phyloP scores from a whole-genome alignment of 2,329 filamentous ascomycete species.

The Metarhizium rileyi region DNA sequence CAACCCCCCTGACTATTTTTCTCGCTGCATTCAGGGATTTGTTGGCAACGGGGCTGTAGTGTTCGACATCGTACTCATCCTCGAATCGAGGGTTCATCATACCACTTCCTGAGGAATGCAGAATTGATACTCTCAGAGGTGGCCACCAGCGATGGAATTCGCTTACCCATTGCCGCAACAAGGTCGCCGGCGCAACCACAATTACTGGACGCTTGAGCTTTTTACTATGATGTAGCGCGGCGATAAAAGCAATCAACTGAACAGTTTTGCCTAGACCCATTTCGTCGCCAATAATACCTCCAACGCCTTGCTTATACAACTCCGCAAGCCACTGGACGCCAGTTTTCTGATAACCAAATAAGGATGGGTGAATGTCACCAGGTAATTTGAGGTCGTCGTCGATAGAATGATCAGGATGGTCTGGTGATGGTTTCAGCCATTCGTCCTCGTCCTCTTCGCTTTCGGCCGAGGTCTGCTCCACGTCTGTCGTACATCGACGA shows the following conservation, averaged over 20 bases:
- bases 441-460: conserved; percentile 44
- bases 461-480: conserved; percentile 26
- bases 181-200: conserved; percentile 85
- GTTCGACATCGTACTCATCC: conserved; percentile 40
- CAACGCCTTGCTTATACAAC: conserved; percentile 78
- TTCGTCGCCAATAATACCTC: conserved; percentile 92
- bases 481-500: conserved; percentile 25
- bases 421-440: conserved; percentile 82
- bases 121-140: conserved; percentile 87
- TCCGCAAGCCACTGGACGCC: conserved; percentile 96
- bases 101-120: conserved; percentile 91
- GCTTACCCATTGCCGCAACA: conserved; percentile 96
- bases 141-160: conserved; percentile 99
- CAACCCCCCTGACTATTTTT: conserved; percentile 72
- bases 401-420: conserved; percentile 64
- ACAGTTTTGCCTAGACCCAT: conserved; percentile 98
- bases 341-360: conserved; percentile 96
- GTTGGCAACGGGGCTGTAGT: conserved; percentile 23
- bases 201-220: conserved; percentile 77
- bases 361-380: conserved; percentile 81
- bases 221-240: conserved; percentile 84
- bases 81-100: conserved; percentile 77
- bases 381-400: conserved; percentile 71
- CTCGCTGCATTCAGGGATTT: conserved; percentile 51
- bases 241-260: conserved; percentile 65